Evolutionary conservation across 2,329 filamentous ascomycete species (phyloP).

Genomic region (Trichoderma atrobrunneum): DNA sequence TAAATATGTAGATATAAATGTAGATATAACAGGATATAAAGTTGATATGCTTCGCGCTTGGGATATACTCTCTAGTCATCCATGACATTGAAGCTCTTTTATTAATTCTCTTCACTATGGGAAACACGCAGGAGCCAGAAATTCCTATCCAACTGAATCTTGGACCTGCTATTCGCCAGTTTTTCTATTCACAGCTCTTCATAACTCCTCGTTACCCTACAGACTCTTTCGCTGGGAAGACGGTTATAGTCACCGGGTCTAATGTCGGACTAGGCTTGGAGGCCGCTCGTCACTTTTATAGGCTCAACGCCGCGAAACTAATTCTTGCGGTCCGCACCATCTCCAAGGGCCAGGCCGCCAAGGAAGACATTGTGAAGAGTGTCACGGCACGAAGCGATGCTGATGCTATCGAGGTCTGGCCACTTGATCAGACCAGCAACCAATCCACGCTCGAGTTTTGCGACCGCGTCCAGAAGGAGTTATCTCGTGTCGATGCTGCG

Average conservation of each 20-base stretch:
- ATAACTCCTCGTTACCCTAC: background rate
- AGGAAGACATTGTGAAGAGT: background rate
- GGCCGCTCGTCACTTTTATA: background rate
- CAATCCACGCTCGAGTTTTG: background rate
- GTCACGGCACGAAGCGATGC: background rate
- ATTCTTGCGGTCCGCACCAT: background rate
- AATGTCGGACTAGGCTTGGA: background rate
- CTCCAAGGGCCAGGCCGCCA: background rate
- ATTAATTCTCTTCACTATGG: background rate
- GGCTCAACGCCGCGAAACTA: background rate
- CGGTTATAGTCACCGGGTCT: background rate
- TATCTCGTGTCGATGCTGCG: background rate
- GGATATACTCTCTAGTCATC: background rate
- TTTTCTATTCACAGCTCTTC: background rate
- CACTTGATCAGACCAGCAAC: background rate
- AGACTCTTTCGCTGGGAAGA: background rate
- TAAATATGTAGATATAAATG: background rate
- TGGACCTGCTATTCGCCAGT: background rate
- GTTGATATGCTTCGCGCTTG: background rate
- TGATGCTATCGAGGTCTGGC: background rate
- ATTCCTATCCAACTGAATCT: background rate
- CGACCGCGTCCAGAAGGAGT: background rate
- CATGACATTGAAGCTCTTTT: background rate
- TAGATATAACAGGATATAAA: background rate
- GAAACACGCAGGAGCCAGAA: background rate